Percentiles rank a stretch among this genome's conserved stretches.
phyloP scores from a whole-genome alignment of 345 rosid genomes.

The Salix arbutifolia region DNA sequence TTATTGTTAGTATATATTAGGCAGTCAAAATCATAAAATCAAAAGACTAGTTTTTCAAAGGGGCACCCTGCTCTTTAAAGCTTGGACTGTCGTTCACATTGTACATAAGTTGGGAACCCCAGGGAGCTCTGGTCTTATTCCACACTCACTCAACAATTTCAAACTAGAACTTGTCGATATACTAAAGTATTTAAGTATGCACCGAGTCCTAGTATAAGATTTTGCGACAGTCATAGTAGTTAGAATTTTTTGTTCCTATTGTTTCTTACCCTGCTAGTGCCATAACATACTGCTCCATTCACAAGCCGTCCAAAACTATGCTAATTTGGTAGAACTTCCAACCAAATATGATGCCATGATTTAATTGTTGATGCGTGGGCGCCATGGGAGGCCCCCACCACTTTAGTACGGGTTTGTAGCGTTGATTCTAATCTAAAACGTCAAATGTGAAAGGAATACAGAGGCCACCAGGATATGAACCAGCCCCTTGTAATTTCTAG shows the following conservation, averaged over 20 bases:
- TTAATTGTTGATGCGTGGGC: not conserved
- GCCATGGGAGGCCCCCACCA: not conserved
- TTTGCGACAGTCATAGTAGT: not conserved
- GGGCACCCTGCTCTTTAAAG: too few species aligned
- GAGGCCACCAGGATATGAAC: not conserved
- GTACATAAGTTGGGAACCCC: not conserved
- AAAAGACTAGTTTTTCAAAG: too few species aligned
- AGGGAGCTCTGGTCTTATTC: not conserved
- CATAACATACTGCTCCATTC: not conserved
- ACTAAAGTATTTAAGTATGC: not conserved
- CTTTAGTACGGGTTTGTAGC: not conserved
- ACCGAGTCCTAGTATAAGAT: not conserved
- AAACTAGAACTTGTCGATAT: not conserved
- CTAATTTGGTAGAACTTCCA: not conserved
- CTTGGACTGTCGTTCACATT: not conserved
- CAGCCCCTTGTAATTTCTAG: not conserved
- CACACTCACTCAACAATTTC: not conserved
- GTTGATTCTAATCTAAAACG: not conserved
- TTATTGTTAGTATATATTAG: too few species aligned
- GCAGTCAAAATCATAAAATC: too few species aligned
- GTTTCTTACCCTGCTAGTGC: not conserved
- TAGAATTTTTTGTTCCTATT: not conserved
- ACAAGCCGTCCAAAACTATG: not conserved
- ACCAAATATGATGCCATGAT: not conserved
- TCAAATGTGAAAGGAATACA: not conserved